Conservation (phyloP, 768 basidiomycete species). For the Cystofilobasidium capitatum region DNA sequence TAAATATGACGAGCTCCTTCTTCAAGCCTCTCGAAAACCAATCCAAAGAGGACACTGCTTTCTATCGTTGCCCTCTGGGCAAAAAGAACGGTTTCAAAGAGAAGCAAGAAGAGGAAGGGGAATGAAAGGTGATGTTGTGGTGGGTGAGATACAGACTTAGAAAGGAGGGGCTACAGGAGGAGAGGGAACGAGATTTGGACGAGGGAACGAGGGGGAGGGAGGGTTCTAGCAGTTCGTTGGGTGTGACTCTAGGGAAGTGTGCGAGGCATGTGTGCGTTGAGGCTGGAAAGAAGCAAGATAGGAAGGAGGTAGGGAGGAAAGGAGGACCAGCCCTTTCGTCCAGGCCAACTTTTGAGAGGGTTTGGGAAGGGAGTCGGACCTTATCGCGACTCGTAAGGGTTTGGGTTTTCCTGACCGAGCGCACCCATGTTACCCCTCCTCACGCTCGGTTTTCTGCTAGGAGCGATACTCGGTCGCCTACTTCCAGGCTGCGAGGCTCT, state of each 20-base stretch:
- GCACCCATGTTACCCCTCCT: conserved; percentile 6
- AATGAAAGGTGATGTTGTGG: too few species aligned
- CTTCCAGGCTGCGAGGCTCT: conserved; percentile 1
- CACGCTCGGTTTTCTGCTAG: conserved; percentile 8
- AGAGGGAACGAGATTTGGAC: background rate
- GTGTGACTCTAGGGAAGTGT: background rate
- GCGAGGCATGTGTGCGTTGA: background rate
- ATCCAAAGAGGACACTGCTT: too few species aligned
- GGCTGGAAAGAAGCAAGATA: background rate
- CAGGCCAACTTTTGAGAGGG: too few species aligned
- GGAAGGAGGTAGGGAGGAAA: background rate
- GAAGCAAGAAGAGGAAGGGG: too few species aligned
- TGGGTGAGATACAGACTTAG: too few species aligned
- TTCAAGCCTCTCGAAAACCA: too few species aligned
- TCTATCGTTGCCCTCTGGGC: too few species aligned
- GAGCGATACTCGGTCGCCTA: conserved; percentile 19
- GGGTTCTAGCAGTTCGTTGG: background rate
- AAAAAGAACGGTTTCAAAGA: too few species aligned
- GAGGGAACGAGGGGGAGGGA: background rate
- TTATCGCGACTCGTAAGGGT: background rate
- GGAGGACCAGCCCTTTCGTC: too few species aligned
- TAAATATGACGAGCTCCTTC: too few species aligned
- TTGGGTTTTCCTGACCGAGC: background rate
- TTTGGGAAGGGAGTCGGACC: too few species aligned
- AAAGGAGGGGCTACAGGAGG: background rate